A percentile compares a stretch with the other conserved stretches of the same genome.
Conservation (phyloP, 1,284 basidiomycete species). For the Sanguinoderma infundibulare region DNA sequence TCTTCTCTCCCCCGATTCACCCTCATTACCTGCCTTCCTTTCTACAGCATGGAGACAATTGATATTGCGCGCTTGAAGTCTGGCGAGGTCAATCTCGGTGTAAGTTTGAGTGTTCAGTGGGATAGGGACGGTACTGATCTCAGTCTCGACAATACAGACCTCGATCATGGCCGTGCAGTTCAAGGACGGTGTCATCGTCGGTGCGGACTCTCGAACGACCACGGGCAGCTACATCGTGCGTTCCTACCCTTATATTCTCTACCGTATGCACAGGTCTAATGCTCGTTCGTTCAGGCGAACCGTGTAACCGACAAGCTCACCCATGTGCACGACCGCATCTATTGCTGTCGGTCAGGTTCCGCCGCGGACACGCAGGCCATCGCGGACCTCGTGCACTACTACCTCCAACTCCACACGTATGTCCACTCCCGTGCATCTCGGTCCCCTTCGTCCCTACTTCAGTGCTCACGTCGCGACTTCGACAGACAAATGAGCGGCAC, state of each 20-base stretch:
- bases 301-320: conserved; percentile 99
- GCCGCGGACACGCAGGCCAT: conserved; percentile 98
- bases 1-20: conserved; percentile 31
- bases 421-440: conserved; percentile 34
- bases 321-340: conserved; percentile 96
- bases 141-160: conserved; percentile 60
- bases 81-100: conserved; percentile 94
- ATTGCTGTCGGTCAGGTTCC: conserved; percentile 98
- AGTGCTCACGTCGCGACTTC: background rate
- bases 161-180: conserved; percentile 99
- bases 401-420: conserved; percentile 82
- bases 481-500: conserved; percentile 69
- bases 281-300: conserved; percentile 69
- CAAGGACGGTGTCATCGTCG: conserved; percentile 92
- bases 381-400: conserved; percentile 91
- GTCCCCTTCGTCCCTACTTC: no score
- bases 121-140: background rate
- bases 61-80: conserved; percentile 83
- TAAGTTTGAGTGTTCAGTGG: conserved; percentile 47
- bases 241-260: background rate
- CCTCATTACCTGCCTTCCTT: conserved; percentile 15
- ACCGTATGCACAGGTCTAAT: background rate
- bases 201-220: conserved; percentile 96
- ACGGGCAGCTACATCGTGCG: conserved; percentile 95
- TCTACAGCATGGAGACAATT: conserved; percentile 65